phyloP scores from a whole-genome alignment of 768 basidiomycete species.

The Tulasnella sp. region DNA sequence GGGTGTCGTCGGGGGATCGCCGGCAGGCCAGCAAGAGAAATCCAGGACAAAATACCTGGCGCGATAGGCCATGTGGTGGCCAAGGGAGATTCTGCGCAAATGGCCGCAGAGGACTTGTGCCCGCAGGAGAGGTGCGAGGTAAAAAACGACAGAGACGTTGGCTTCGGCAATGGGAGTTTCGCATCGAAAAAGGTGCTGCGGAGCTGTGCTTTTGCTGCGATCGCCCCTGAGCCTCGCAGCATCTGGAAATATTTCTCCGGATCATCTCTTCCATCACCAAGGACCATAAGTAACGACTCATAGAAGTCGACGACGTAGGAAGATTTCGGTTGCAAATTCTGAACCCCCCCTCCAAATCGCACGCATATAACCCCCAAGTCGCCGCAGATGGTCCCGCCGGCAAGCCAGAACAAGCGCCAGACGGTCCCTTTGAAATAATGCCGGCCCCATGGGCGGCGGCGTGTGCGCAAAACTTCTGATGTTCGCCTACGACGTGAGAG shows the following conservation, averaged over 20 bases:
- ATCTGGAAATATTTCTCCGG: constrained; percentile 2
- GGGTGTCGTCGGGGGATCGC: constrained; percentile 5
- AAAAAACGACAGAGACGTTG: neutral
- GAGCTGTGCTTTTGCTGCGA: constrained; percentile 1
- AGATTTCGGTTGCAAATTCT: neutral
- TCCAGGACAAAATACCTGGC: neutral
- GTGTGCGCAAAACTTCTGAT: neutral
- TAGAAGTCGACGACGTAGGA: neutral
- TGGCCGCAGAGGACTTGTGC: neutral
- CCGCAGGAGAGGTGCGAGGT: neutral
- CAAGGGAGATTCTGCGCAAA: neutral
- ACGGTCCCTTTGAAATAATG: neutral
- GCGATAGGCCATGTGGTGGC: neutral
- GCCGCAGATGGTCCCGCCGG: neutral
- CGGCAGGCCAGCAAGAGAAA: neutral
- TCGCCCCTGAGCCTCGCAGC: constrained; percentile 7
- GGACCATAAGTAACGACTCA: neutral
- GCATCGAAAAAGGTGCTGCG: constrained; percentile 5
- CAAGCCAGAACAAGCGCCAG: neutral
- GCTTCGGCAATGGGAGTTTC: neutral
- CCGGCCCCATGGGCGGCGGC: neutral
- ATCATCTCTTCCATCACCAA: neutral
- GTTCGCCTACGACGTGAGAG: neutral
- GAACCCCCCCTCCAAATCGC: neutral
- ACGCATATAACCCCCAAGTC: neutral